These are phyloP conservation scores for Xylaria arbuscula DNA, from an alignment of 2,329 filamentous ascomycete species.

Conservation along the genomic window DNA sequence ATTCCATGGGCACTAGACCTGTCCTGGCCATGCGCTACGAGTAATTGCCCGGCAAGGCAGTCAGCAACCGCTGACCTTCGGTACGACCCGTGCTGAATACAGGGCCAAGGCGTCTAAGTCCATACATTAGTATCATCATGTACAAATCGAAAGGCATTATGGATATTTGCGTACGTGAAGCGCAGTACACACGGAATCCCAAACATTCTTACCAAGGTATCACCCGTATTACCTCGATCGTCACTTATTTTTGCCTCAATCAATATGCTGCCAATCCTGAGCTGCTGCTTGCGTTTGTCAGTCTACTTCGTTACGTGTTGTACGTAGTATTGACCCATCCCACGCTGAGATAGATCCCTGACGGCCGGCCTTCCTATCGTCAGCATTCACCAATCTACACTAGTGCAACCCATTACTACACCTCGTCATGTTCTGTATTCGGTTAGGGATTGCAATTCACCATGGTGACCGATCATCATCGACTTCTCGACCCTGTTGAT, in stretches of 20 bases:
- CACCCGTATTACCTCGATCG: slow-evolving; percentile 13
- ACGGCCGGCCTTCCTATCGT: slow-evolving; percentile 28
- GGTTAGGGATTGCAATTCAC: slow-evolving; percentile 1
- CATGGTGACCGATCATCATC: slow-evolving; percentile 1
- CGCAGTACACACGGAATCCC: slow-evolving; percentile 1
- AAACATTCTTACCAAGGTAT: neutral
- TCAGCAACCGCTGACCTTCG: slow-evolving; percentile 25
- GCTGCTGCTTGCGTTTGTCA: slow-evolving; percentile 21
- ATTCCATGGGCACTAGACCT: slow-evolving; percentile 31
- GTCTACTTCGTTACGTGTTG: neutral
- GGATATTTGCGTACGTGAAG: neutral
- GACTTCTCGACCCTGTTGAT: slow-evolving; percentile 5
- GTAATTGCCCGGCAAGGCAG: slow-evolving; percentile 29
- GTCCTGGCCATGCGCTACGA: slow-evolving; percentile 18
- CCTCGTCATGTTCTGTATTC: slow-evolving; percentile 29
- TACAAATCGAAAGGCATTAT: neutral
- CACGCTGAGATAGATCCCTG: slow-evolving; percentile 34
- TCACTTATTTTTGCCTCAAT: slow-evolving; percentile 28
- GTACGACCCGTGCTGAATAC: slow-evolving; percentile 29
- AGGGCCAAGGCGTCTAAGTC: slow-evolving; percentile 29
- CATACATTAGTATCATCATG: slow-evolving; percentile 10
- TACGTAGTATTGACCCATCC: slow-evolving; percentile 24
- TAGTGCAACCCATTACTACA: slow-evolving; percentile 36
- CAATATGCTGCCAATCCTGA: slow-evolving; percentile 16
- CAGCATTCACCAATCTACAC: slow-evolving; percentile 29